Conservation (phyloP, 371 early-diverging fungal genomes). For the Astathelohania contejeani region DNA sequence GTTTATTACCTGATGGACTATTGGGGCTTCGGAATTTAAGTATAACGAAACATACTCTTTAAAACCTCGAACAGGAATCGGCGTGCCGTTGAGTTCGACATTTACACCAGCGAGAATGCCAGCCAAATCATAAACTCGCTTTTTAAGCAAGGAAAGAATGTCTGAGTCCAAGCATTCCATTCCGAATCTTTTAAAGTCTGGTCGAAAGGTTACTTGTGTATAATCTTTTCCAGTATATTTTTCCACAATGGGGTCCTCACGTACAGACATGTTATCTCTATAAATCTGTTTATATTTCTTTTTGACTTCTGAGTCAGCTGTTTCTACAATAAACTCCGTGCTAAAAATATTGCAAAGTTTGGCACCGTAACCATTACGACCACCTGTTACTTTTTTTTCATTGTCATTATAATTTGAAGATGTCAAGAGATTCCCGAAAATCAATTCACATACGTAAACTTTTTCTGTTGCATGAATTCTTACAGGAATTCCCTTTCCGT, state of each 20-base stretch:
- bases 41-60: conserved; percentile 77
- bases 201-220: conserved; percentile 72
- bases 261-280: conserved; percentile 46
- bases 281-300: conserved; percentile 58
- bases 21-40: conserved; percentile 36
- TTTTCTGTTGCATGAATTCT: conserved; percentile 77
- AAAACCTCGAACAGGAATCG: conserved; percentile 67
- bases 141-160: conserved; percentile 68
- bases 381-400: conserved; percentile 93
- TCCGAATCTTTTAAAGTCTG: conserved; percentile 77
- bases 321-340: conserved; percentile 84
- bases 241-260: conserved; percentile 52
- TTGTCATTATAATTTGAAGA: conserved; percentile 93
- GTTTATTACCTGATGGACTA: conserved; percentile 60
- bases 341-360: conserved; percentile 97
- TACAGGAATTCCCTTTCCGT: conserved; percentile 91
- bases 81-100: conserved; percentile 73
- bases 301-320: conserved; percentile 59
- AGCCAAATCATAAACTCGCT: conserved; percentile 89
- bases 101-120: conserved; percentile 70
- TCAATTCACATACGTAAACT: conserved; percentile 91
- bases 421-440: conserved; percentile 94
- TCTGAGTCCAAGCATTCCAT: conserved; percentile 70
- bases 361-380: conserved; percentile 97
- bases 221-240: conserved; percentile 52